Base-by-base conservation (phyloP, 169 alveolate species). In the Plasmodium billcollinsi region DNA sequence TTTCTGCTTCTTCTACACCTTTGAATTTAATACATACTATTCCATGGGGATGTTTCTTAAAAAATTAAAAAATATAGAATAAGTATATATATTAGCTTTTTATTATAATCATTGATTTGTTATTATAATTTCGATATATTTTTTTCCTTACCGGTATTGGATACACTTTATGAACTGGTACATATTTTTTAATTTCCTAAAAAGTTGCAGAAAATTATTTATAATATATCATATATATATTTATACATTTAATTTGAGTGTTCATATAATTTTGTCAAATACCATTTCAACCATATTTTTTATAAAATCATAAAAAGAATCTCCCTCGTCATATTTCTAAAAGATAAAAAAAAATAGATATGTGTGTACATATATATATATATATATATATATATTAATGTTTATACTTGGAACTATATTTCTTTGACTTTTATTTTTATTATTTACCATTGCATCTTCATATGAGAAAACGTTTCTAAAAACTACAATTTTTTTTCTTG, bases 11-110 rank as follows among this genome's bases (percentile, higher is more conserved):
- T 21, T 92, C 95, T n/a, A 95, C 83, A 56, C 73, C 94, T 88
- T 95, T 95, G 62, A 95, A 78, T 88, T 96, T 96, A 75, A 96
- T 93, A 89, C 97, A 94, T 14, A 96, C 97, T 12, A 96, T 83
- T 73, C 98, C 98, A 71, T 96, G 95, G 6, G 97, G 98, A 61
- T 96, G 98, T 52, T 97, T 85, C 93, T 96, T 52, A 49, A 94
- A 92, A 47, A 88, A 89, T 18, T 88, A 93, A 73, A 91, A 89
- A 89, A 88, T 54, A 56, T 62, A 85, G 20, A 93, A 91, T 15
- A 91, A 83, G 33, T 90, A 94, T 33, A 78, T 89, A 59, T 65
- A 18, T 70, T 95, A 21, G 86, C 91, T 74, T 92, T 93, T 65
- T 88, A 66, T 50, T 18, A 67, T 92, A 73, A 65, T 50, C 24